phyloP scores from a whole-genome alignment of 331 rosid species.

The Prunus yedoensis region DNA sequence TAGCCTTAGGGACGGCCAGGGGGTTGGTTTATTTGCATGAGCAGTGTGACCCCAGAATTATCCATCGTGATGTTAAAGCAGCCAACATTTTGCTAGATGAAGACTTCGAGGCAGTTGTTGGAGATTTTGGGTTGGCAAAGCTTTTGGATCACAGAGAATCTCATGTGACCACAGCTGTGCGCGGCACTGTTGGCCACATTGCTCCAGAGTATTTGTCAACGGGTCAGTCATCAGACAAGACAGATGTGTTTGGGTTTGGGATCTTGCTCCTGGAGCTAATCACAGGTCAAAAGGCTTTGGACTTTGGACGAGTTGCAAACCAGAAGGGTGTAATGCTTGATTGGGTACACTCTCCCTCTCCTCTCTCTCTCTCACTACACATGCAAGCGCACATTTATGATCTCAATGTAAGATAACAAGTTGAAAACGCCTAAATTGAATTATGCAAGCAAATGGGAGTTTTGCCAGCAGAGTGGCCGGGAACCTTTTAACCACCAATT shows the following conservation, averaged over 20 bases:
- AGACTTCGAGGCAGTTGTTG: conserved; percentile 95
- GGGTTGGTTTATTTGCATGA: conserved; percentile 95
- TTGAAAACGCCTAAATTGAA: not conserved
- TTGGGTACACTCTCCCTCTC: conserved; percentile 58
- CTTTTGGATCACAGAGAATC: conserved; percentile 97
- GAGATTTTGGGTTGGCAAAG: conserved; percentile 98
- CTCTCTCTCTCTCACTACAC: conserved; percentile 8
- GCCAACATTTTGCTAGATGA: conserved; percentile 95
- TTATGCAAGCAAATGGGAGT: not conserved
- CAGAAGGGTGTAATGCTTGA: conserved; percentile 98
- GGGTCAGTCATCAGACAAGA: conserved; percentile 96
- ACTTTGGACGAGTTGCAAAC: conserved; percentile 90
- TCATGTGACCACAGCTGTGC: conserved; percentile 97
- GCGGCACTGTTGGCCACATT: conserved; percentile 96
- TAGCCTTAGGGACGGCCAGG: conserved; percentile 97
- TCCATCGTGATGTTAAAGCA: conserved; percentile 97
- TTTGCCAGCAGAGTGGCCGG: not conserved
- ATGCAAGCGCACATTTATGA: not conserved
- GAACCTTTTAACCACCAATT: not conserved
- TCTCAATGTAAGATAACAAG: not conserved
- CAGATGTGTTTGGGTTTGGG: conserved; percentile 97
- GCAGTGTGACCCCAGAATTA: conserved; percentile 96
- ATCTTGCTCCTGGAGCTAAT: conserved; percentile 91
- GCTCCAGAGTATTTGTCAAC: conserved; percentile 97
- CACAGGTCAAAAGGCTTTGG: conserved; percentile 95